A percentile compares a stretch with the other conserved stretches of the same genome.
These are phyloP conservation scores for Medicago arabica DNA, from an alignment of 306 rosid genomes.

Conservation along the genomic window DNA sequence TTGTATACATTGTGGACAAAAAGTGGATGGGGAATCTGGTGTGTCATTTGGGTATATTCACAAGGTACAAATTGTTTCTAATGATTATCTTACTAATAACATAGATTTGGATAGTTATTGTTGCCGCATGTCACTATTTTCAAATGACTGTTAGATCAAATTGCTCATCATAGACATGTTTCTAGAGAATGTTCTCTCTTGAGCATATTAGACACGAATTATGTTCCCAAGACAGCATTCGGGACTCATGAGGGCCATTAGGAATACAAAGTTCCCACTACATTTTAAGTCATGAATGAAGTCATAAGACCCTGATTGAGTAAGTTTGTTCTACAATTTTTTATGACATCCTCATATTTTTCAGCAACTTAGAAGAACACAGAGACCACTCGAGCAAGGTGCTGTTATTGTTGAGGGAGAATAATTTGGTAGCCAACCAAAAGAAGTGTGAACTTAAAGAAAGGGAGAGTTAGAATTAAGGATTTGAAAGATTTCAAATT, in stretches of 20 bases:
- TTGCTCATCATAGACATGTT: neutral
- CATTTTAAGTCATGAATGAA: neutral
- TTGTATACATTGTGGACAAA: constrained; percentile 77
- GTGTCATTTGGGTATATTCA: constrained; percentile 80
- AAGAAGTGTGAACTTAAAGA: neutral
- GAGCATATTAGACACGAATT: too few species aligned
- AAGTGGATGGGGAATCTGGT: constrained; percentile 69
- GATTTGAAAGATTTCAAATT: too few species aligned
- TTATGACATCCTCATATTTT: too few species aligned
- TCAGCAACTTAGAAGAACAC: too few species aligned
- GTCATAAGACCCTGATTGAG: neutral
- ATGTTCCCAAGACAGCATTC: neutral
- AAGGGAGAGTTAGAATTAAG: too few species aligned
- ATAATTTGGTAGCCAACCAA: neutral
- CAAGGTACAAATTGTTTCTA: constrained; percentile 57
- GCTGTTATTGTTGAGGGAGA: too few species aligned
- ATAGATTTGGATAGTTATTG: neutral
- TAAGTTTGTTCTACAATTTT: neutral
- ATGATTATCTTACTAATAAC: constrained; percentile 15
- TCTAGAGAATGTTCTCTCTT: neutral
- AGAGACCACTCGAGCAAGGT: too few species aligned
- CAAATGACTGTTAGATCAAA: neutral
- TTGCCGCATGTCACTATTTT: neutral
- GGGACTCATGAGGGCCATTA: neutral
- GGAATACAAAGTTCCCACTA: neutral